Conservation (phyloP, 495 filamentous ascomycete species). For the Chaetomium tenue region DNA sequence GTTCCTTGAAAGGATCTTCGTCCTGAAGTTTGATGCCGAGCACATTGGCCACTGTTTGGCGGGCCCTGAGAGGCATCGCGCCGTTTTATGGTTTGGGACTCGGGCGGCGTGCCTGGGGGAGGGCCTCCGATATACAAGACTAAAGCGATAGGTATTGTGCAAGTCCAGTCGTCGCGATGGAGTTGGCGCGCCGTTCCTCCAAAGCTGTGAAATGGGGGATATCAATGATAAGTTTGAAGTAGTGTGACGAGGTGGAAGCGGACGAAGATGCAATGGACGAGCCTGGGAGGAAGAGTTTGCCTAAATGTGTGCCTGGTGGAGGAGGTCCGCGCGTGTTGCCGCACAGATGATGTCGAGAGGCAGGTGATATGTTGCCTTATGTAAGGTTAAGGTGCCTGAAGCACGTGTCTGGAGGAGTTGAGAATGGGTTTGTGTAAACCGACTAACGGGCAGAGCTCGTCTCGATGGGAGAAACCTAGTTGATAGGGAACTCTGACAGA, state of each 20-base stretch:
- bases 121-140: neutral
- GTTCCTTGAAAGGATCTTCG: conserved; percentile 54
- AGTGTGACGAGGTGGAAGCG: neutral
- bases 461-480: neutral
- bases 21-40: conserved; percentile 83
- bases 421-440: neutral
- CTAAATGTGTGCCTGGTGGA: no score
- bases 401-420: no score
- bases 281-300: neutral
- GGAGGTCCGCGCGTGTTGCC: neutral
- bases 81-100: neutral
- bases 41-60: conserved; percentile 71
- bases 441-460: neutral
- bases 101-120: neutral
- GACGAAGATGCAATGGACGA: neutral
- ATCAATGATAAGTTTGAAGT: neutral
- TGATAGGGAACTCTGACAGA: neutral
- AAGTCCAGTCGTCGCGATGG: neutral
- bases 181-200: neutral
- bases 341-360: neutral
- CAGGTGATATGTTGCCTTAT: neutral
- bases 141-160: neutral
- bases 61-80: conserved; percentile 52
- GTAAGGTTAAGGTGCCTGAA: no score
- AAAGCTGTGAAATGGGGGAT: neutral